Base-by-base conservation (phyloP, 805 yeast species). In the Lipomyces mesembrius region DNA sequence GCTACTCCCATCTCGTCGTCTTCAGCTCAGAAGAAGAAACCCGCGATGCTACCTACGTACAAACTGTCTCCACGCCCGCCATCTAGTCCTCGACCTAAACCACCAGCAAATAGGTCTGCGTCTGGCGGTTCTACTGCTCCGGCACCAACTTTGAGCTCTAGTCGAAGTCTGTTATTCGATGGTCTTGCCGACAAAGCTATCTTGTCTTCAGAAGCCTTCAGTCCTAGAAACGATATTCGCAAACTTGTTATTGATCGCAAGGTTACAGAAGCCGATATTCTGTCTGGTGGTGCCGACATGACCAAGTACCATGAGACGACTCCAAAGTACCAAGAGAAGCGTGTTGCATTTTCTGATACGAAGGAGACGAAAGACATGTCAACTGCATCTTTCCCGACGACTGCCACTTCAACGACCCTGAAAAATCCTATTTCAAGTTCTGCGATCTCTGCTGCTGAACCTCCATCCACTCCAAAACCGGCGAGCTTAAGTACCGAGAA, bases 181-280 rank as follows among this genome's bases (percentile, higher is more conserved):
- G 73, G 82, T 34, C 77, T 80, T 34, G 85, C 91, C 3, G 93
- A 90, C 75, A 83, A 84, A 62, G 89, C 91, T 3, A 88, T 91
- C 67, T 77, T 89, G 67, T 81, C 88, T 2, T 85, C 91, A n/a
- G 89, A 86, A 54, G 85, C 90, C 3, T 90, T 90, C 75, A 84
- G 88, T 2, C 91, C 91, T 43, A 83, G 86, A 61, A 79, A 81
- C 54, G 84, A 83, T 66, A 81, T 85, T 69, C 84, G 84, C 60
- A 82, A 83, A 67, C 78, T 89, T 63, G 81, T 86, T 3, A 83
- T 88, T 67, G 87, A 85, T 56, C 83, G 83, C 7, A 70, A 69
- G 27, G 64, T 67, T 7, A 65, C 75, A n/a, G 75, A 72, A 35
- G 52, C 72, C n/a, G 69, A 64, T 49, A 60, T 70, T 17, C 58